Evolutionary conservation across 495 filamentous ascomycete species (phyloP).

Genomic region (Staphylotrichum longicolle): DNA sequence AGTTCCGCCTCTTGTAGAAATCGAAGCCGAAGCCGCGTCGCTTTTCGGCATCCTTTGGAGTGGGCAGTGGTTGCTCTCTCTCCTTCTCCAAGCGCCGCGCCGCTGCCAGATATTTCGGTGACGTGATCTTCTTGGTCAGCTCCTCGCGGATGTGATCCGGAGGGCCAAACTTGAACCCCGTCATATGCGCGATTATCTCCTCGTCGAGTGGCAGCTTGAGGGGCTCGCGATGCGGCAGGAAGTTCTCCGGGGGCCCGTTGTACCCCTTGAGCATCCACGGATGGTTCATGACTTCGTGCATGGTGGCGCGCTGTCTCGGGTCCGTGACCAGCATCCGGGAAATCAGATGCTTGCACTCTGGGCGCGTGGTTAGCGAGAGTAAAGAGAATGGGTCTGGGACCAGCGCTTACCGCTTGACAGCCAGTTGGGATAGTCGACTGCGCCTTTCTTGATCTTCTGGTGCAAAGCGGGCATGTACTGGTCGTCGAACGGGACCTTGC

Average conservation of each 20-base stretch:
- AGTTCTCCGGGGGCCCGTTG: constrained; percentile 80
- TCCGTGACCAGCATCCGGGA: constrained; percentile 97
- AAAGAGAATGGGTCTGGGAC: neutral
- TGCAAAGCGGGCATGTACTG: constrained; percentile 99
- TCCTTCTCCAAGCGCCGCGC: constrained; percentile 59
- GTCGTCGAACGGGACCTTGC: constrained; percentile 98
- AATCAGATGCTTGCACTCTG: constrained; percentile 92
- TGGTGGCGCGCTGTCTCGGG: constrained; percentile 77
- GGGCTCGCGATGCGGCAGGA: constrained; percentile 79
- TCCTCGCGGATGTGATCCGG: constrained; percentile 77
- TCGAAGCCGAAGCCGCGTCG: constrained; percentile 87
- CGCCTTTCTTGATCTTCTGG: constrained; percentile 97
- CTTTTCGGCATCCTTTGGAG: constrained; percentile 68
- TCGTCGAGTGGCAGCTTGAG: constrained; percentile 80
- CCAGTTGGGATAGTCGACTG: constrained; percentile 93
- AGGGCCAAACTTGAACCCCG: constrained; percentile 93
- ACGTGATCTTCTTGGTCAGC: constrained; percentile 79
- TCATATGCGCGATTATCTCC: constrained; percentile 87
- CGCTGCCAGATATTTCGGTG: constrained; percentile 86
- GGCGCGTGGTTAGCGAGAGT: constrained; percentile 31
- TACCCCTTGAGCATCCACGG: constrained; percentile 98
- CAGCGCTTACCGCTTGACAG: constrained; percentile 72
- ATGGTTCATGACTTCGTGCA: constrained; percentile 92
- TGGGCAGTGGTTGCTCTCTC: constrained; percentile 58
- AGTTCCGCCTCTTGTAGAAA: constrained; percentile 95